Base-by-base conservation (phyloP, 768 basidiomycete species). In the Lactarius hatsudake region DNA sequence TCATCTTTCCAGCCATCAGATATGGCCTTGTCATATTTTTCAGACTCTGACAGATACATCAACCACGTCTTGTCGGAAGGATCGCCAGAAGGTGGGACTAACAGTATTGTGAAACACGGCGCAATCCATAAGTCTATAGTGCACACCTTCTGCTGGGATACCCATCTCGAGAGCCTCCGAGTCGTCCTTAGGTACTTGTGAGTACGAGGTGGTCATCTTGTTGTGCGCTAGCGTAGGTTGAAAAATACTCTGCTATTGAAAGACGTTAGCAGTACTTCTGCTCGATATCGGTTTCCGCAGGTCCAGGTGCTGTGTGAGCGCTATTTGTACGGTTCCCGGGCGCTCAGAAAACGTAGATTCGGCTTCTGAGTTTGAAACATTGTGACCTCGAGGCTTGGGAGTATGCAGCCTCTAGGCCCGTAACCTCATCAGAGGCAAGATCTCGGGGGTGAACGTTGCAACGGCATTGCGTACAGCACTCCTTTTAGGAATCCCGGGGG, bases 51-150 rank as follows among this genome's bases (percentile, higher is more conserved):
- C 30, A 66, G 36, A 43, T 66, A 66, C 23, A 66, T 53, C 20
- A 40, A 66, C 65, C 65, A 66, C 30, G 57, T 55, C 42, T 57
- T 63, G 7, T 48, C 65, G 12, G 65, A 36, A 12, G 56, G 34
- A 20, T 36, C 56, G 30, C 56, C 51, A 6, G 51, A 53, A 17
- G 51, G 26, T 1, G 51, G 51, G 51, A 26, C 51, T 53, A 15
- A 26, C 13, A 26, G 26, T 53, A 23, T 26, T 26, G 51, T 26
- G 51, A 53, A 23, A 53, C 2, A 26, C 0, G 26, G 6, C 13
- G 12, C 26, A 12, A 28, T 26, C 51, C 51, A 53, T 15, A 26
- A 26, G 23, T 6, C 23, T 28, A 53, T 7, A 5, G 48, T 15
- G 26, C 51, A 53, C 51, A 53, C 51, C 13, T 53, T 13, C 51